phyloP scores from a whole-genome alignment of 441 rosid species.

The Theobroma grandiflorum region DNA sequence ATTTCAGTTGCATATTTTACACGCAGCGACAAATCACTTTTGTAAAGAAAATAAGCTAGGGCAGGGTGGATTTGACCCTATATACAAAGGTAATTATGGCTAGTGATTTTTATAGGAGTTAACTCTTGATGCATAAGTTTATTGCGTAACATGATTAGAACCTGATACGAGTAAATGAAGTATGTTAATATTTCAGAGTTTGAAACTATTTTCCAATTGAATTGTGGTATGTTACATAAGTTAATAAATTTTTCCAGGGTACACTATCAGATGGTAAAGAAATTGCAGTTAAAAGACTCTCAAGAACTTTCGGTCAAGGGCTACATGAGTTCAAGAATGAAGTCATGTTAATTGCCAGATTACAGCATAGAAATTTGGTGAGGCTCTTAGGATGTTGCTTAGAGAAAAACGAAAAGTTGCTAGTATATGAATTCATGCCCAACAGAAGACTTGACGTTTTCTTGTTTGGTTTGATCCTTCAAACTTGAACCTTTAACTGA shows the following conservation, averaged over 20 bases:
- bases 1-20: background rate
- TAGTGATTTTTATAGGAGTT: too few relatives aligned
- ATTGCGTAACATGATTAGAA: background rate
- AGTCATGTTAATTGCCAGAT: conserved; percentile 11
- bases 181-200: too few relatives aligned
- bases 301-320: conserved; percentile 25
- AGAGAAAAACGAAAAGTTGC: conserved; percentile 16
- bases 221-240: background rate
- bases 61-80: conserved; percentile 61
- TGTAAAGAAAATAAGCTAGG: conserved; percentile 50
- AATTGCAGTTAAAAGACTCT: conserved; percentile 29
- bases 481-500: too few relatives aligned
- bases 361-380: conserved; percentile 28
- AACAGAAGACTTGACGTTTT: conserved; percentile 23
- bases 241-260: background rate
- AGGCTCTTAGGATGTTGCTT: conserved; percentile 24
- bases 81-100: conserved; percentile 45
- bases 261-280: conserved; percentile 12
- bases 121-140: background rate
- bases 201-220: background rate
- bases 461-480: conserved; percentile 26
- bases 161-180: background rate
- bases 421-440: conserved; percentile 32
- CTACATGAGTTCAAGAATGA: conserved; percentile 25
- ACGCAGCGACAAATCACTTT: conserved; percentile 39